phyloP scores from a whole-genome alignment of 768 basidiomycete genomes.

The Tulasnella sp. region DNA sequence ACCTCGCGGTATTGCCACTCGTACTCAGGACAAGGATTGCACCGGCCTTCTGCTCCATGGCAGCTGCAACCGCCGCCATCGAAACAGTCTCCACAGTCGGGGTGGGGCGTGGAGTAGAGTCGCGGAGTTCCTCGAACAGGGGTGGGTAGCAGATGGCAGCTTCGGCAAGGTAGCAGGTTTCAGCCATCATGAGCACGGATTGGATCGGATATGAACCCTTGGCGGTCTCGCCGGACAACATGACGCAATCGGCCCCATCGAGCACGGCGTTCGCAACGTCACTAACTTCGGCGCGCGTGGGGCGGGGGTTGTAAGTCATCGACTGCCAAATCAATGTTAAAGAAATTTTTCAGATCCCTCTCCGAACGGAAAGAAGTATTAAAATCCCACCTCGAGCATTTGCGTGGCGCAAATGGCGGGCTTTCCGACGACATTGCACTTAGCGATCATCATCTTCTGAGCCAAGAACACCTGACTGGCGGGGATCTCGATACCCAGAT shows the following conservation, averaged over 20 bases:
- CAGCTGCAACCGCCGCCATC: slow-evolving; percentile 90
- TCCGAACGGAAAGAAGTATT: background rate
- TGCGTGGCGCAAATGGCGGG: slow-evolving; percentile 98
- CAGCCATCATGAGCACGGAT: slow-evolving; percentile 99
- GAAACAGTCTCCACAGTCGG: slow-evolving; percentile 93
- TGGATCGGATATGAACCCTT: slow-evolving; percentile 95
- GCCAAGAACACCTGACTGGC: slow-evolving; percentile 98
- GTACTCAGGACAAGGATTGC: slow-evolving; percentile 96
- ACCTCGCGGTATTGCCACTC: slow-evolving; percentile 89
- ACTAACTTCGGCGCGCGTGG: slow-evolving; percentile 97
- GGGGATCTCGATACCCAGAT: slow-evolving; percentile 99
- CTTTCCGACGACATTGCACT: slow-evolving; percentile 97
- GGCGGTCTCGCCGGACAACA: slow-evolving; percentile 98
- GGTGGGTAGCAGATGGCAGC: slow-evolving; percentile 91
- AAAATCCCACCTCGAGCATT: slow-evolving; percentile 77
- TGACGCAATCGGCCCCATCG: slow-evolving; percentile 98
- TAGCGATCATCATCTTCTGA: slow-evolving; percentile 99
- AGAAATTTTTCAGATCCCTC: too few species aligned
- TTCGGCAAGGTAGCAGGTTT: slow-evolving; percentile 95
- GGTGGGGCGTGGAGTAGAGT: slow-evolving; percentile 75
- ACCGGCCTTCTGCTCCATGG: slow-evolving; percentile 87
- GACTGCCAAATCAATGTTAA: slow-evolving; percentile 45
- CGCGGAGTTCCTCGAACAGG: slow-evolving; percentile 78
- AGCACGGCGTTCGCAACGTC: slow-evolving; percentile 99
- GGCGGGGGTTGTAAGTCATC: slow-evolving; percentile 98